Conservation (phyloP, 2,329 filamentous ascomycete species). For the Trichoderma harzianum region DNA sequence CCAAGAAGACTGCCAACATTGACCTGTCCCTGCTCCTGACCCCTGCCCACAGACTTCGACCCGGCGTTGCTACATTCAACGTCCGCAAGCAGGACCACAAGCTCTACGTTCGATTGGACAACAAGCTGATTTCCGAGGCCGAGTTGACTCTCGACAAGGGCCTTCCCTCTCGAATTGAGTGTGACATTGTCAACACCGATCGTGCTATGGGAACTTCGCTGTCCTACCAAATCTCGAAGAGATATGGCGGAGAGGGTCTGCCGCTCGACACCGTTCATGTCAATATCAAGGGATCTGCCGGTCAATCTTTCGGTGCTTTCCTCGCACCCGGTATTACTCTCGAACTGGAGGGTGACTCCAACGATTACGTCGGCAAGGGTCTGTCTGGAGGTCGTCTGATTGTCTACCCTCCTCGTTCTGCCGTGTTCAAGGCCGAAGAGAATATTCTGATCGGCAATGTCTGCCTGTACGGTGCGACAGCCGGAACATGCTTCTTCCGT, state of each 20-base stretch:
- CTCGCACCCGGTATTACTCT: slow-evolving; percentile 89
- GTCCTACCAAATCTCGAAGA: slow-evolving; percentile 92
- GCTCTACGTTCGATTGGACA: slow-evolving; percentile 88
- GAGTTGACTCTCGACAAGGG: slow-evolving; percentile 94
- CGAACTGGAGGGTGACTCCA: slow-evolving; percentile 91
- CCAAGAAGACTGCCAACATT: slow-evolving; percentile 86
- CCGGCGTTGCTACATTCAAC: slow-evolving; percentile 94
- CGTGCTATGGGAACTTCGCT: slow-evolving; percentile 89
- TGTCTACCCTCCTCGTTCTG: slow-evolving; percentile 84
- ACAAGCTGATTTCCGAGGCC: slow-evolving; percentile 94
- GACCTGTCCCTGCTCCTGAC: slow-evolving; percentile 90
- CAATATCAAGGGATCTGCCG: slow-evolving; percentile 94
- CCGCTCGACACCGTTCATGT: slow-evolving; percentile 92
- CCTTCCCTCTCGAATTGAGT: slow-evolving; percentile 87
- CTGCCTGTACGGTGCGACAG: slow-evolving; percentile 91
- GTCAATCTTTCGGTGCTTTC: slow-evolving; percentile 94
- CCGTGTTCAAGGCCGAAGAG: slow-evolving; percentile 93
- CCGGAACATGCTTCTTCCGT: slow-evolving; percentile 91
- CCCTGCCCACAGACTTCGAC: slow-evolving; percentile 91
- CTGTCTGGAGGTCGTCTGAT: slow-evolving; percentile 90
- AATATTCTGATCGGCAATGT: slow-evolving; percentile 92
- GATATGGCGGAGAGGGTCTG: slow-evolving; percentile 83
- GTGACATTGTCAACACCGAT: slow-evolving; percentile 94
- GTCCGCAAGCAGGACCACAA: slow-evolving; percentile 96
- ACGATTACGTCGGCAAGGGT: slow-evolving; percentile 96